Evolutionary conservation across 1,139 yeast genomes (phyloP), one percentile per base, ranked within the genome.

Genomic region (Diutina sp.): DNA sequence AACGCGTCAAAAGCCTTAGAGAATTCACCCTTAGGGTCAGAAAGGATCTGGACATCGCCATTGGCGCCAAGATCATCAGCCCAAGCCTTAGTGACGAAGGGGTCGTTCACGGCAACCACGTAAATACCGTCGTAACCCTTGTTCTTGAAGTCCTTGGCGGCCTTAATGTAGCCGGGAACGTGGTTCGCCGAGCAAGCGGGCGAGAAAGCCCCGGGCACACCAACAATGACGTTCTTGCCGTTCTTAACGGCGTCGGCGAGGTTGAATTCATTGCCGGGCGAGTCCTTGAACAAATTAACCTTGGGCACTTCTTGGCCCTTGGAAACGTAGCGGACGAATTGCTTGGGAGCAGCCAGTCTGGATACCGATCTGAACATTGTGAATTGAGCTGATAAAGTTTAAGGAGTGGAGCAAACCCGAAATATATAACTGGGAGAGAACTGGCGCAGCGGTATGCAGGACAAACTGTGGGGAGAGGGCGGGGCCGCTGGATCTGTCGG

Each of bases 201-300:
- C 2, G 95, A 85, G 66, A 85, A 90, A 0, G 97, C 96, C 25
- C 96, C 97, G 53, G 97, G 97, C 51, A 90, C 89, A 56, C 95
- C 96, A 55, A 90, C 78, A 57, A 90, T 71, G 48, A 90, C 67
- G 51, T 82, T 72, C 66, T 83, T 85, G 52, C 85, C 83, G 29
- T 61, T 57, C 21, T 72, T 69, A 45, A 82, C 74, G 63, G 81
- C 83, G 52, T 79, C 77, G 18, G 86, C 80, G 58, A 88, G 72
- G 65, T 84, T 77, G 61, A 87, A 77, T 28, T 71, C 69, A 65
- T 84, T 82, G 46, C 87, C 87, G 55, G 95, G 95, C 38, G 89
- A 80, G 47, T 80, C 82, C 62, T 84, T 87, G 60, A 72, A 80
- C 58, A 88, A 69, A 6, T 78, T 65, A 16, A 76, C 75, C 1